A percentile compares a stretch with the other conserved stretches of the same genome.
Evolutionary conservation across 2,329 filamentous ascomycete species (phyloP).

Genomic region (Trichophaea hybrida): DNA sequence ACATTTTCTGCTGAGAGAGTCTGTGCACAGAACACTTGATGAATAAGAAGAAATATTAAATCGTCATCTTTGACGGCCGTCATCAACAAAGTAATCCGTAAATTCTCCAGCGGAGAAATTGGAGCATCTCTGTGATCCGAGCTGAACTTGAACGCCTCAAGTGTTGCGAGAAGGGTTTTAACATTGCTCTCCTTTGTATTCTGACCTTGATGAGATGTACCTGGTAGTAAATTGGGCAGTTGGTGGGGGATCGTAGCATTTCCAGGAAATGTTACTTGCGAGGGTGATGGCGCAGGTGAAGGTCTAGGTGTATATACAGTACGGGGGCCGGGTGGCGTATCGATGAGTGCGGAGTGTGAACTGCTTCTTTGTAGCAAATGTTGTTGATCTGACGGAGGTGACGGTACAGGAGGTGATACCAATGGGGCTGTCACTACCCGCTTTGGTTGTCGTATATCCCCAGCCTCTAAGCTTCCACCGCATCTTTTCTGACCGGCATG

Average conservation of each 20-base stretch:
- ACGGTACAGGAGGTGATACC: background rate
- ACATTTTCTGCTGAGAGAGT: background rate
- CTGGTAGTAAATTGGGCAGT: background rate
- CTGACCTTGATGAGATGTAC: background rate
- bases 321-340: background rate
- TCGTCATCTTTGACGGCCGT: conserved; percentile 1
- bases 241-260: background rate
- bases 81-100: background rate
- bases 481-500: background rate
- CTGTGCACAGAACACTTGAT: conserved; percentile 5
- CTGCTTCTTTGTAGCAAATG: background rate
- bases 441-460: background rate
- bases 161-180: background rate
- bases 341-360: background rate
- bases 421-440: background rate
- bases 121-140: background rate
- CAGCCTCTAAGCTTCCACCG: background rate
- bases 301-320: background rate
- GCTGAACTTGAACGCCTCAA: background rate
- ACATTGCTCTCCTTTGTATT: background rate
- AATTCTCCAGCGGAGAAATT: background rate
- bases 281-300: background rate
- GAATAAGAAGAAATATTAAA: conserved; percentile 1
- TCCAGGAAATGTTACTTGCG: background rate
- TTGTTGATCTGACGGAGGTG: background rate